These are phyloP conservation scores for Fistulifera solaris DNA, from an alignment of 108 stramenopile species.

Conservation along the genomic window DNA sequence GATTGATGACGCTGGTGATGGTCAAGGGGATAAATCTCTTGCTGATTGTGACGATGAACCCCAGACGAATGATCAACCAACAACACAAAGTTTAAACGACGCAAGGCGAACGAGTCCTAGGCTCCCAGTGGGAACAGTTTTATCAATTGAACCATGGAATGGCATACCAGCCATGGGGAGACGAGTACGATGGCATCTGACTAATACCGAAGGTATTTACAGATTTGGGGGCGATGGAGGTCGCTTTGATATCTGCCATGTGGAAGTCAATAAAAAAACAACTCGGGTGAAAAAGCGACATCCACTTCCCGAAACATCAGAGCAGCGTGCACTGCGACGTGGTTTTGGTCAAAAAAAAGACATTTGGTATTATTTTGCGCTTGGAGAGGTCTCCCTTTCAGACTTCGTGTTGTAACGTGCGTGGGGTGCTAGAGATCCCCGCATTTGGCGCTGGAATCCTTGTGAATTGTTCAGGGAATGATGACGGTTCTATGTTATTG, in stretches of 20 bases:
- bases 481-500: constrained; percentile 56
- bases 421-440: constrained; percentile 79
- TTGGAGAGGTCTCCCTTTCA: constrained; percentile 12
- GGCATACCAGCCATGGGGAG: constrained; percentile 65
- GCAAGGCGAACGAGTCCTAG: constrained; percentile 31
- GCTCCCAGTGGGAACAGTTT: constrained; percentile 72
- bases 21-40: not conserved
- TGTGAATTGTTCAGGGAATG: constrained; percentile 37
- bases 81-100: not conserved
- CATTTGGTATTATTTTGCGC: constrained; percentile 52
- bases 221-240: constrained; percentile 87
- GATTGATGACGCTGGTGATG: no score
- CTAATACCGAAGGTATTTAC: constrained; percentile 72
- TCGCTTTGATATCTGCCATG: constrained; percentile 69
- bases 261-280: constrained; percentile 66
- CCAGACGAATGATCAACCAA: not conserved
- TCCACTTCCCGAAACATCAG: constrained; percentile 64
- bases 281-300: constrained; percentile 63
- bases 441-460: constrained; percentile 73
- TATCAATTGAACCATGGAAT: constrained; percentile 68
- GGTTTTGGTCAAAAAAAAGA: constrained; percentile 61
- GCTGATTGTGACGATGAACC: not conserved
- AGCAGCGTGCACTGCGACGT: constrained; percentile 74
- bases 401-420: constrained; percentile 11
- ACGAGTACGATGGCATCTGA: constrained; percentile 70